These are phyloP conservation scores for Trichoderma gamsii DNA, from an alignment of 495 filamentous ascomycete genomes.

Conservation along the genomic window DNA sequence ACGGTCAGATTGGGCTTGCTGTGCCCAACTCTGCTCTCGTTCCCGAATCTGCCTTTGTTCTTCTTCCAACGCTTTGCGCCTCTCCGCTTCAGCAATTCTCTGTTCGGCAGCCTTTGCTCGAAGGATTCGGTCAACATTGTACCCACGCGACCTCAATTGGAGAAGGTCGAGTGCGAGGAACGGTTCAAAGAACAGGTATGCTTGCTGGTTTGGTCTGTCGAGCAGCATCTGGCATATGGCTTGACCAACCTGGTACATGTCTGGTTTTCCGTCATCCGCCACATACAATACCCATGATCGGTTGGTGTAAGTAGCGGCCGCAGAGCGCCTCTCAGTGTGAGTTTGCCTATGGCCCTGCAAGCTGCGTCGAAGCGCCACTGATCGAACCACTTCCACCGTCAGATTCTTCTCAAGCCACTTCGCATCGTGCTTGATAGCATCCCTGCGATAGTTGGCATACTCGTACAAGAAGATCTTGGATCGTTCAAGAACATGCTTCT, in stretches of 20 bases:
- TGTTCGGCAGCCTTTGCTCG: constrained; percentile 77
- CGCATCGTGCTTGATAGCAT: constrained; percentile 71
- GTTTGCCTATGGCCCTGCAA: constrained; percentile 60
- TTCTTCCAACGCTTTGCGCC: constrained; percentile 68
- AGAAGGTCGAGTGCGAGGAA: constrained; percentile 71
- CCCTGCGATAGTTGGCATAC: constrained; percentile 48
- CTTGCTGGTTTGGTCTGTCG: constrained; percentile 75
- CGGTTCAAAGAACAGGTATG: constrained; percentile 78
- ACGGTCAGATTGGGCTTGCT: constrained; percentile 13
- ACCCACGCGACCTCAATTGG: constrained; percentile 73
- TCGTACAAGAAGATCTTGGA: constrained; percentile 83
- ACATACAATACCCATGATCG: constrained; percentile 41
- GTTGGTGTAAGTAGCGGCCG: constrained; percentile 40
- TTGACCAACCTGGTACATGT: constrained; percentile 84
- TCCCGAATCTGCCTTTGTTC: constrained; percentile 62
- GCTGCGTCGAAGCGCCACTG: constrained; percentile 66
- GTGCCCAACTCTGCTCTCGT: constrained; percentile 46
- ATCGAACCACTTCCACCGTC: constrained; percentile 65
- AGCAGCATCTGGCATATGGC: constrained; percentile 74
- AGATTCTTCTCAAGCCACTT: constrained; percentile 88
- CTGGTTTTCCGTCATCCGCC: constrained; percentile 51
- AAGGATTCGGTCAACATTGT: constrained; percentile 91
- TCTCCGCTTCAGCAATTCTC: constrained; percentile 73
- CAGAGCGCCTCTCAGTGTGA: constrained; percentile 62
- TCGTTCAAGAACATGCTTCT: constrained; percentile 76